These are phyloP conservation scores for Ogataea methylovora DNA, from an alignment of 805 yeast species.

Conservation along the genomic window DNA sequence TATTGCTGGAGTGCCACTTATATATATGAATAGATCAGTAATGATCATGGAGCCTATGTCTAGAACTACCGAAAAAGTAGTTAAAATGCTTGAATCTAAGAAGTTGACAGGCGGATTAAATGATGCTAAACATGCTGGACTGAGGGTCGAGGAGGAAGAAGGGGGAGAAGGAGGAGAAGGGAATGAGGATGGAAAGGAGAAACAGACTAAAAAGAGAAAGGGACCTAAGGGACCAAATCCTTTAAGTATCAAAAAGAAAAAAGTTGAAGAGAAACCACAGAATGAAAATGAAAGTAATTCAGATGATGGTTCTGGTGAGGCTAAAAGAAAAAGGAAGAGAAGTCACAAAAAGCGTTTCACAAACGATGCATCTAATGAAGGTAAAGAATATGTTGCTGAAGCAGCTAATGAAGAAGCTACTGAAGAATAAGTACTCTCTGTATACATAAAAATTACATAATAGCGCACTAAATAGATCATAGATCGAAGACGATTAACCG, in stretches of 20 bases:
- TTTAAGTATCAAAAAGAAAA: constrained; percentile 76
- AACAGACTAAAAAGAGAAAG: constrained; percentile 34
- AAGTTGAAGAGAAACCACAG: constrained; percentile 19
- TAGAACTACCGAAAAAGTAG: constrained; percentile 49
- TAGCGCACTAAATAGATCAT: too few relatives aligned
- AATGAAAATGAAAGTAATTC: constrained; percentile 11
- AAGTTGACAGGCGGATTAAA: constrained; percentile 80
- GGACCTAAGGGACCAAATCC: constrained; percentile 89
- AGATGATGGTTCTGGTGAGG: not conserved
- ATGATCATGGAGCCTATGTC: constrained; percentile 95
- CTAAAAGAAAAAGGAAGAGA: constrained; percentile 14
- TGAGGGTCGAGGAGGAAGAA: constrained; percentile 13
- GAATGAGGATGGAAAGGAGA: constrained; percentile 16
- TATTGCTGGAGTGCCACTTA: constrained; percentile 84
- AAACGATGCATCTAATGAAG: too few relatives aligned
- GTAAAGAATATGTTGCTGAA: too few relatives aligned
- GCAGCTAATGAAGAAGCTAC: too few relatives aligned
- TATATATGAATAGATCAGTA: constrained; percentile 84
- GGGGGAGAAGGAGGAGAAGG: constrained; percentile 12
- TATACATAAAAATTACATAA: too few relatives aligned
- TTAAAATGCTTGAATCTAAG: constrained; percentile 45
- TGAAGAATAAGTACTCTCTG: too few relatives aligned
- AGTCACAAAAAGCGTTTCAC: constrained; percentile 13
- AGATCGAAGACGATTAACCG: too few relatives aligned
- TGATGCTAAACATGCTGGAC: constrained; percentile 44